Evolutionary conservation across 495 filamentous ascomycete genomes (phyloP), one percentile per base, ranked within the genome.

Genomic region (Penicillium daleae): DNA sequence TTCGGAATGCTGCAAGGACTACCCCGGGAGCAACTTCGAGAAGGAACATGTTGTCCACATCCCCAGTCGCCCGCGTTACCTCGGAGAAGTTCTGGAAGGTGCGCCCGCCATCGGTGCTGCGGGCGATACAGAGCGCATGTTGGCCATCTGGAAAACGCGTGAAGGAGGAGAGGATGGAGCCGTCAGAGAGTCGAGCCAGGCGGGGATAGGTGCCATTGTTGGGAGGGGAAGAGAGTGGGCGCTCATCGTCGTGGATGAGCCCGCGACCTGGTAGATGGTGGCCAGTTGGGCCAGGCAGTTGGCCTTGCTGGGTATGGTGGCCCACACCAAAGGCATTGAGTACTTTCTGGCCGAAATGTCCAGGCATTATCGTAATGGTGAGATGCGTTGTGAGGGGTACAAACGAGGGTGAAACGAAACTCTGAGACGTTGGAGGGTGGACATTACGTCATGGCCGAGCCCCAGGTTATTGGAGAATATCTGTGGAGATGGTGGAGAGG

Each of bases 41-140:
- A 8, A 85, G 72, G 61, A 82, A 84, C 63, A 82, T 76, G 67
- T 89, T 89, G 71, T 88, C 86, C 37, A 87, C 73, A 61, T 89
- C 86, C 31, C 77, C 76, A 5, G 59, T 60, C 3, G 70, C 74
- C 0, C 76, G 74, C 1, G 71, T 75, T 15, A 80, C 74, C 52
- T 82, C 79, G 13, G 69, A 70, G 31, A 69, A 71, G 39, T 75
- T 67, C 40, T 67, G 62, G 49, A 79, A 82, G 24, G 64, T 70
- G 29, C 59, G 71, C 42, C 74, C 77, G 27, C 66, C 68, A 58
- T 82, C 79, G 26, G 66, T 75, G 60, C 77, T 80, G 40, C 64
- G 66, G 9, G 72, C 69, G 17, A 82, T 67, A 39, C 67, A 66
- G 0, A 82, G 70, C 8, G 72, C 63, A 4, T 71, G 72, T 19